phyloP scores from a whole-genome alignment of 345 rosid genomes.

The Brassica nigra region DNA sequence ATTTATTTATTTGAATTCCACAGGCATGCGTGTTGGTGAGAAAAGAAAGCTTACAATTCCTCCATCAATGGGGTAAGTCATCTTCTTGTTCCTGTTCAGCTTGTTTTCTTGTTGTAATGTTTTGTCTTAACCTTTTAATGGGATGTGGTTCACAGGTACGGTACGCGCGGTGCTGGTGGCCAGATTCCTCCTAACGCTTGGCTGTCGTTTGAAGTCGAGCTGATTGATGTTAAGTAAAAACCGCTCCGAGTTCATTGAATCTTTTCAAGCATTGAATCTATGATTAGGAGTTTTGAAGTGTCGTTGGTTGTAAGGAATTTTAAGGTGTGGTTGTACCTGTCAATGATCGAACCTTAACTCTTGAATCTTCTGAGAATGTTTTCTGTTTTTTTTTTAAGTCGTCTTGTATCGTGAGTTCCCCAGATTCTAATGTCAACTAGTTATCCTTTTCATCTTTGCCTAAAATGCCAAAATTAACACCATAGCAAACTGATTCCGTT shows the following conservation, averaged over 20 bases:
- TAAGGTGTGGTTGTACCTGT: neutral
- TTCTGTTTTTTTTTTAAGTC: neutral
- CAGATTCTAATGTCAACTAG: neutral
- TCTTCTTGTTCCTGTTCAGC: neutral
- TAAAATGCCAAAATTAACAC: neutral
- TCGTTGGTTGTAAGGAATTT: neutral
- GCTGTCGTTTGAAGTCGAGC: slow-evolving; percentile 67
- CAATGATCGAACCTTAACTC: neutral
- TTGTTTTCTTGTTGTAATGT: neutral
- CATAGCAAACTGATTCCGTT: neutral
- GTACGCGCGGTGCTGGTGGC: slow-evolving; percentile 48
- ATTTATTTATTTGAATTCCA: neutral
- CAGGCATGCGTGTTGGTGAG: slow-evolving; percentile 79
- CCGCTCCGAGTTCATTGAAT: neutral
- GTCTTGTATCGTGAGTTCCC: neutral
- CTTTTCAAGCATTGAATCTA: neutral
- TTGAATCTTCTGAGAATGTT: neutral
- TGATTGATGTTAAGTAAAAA: slow-evolving; percentile 49
- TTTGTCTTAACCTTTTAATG: neutral
- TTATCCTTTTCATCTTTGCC: neutral
- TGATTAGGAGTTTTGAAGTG: neutral
- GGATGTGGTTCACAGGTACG: slow-evolving; percentile 52
- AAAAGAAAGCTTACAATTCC: slow-evolving; percentile 73
- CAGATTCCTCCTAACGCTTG: slow-evolving; percentile 63
- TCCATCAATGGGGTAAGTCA: slow-evolving; percentile 63